Conservation (phyloP, 257 asterid genomes). For the Solanum etuberosum region DNA sequence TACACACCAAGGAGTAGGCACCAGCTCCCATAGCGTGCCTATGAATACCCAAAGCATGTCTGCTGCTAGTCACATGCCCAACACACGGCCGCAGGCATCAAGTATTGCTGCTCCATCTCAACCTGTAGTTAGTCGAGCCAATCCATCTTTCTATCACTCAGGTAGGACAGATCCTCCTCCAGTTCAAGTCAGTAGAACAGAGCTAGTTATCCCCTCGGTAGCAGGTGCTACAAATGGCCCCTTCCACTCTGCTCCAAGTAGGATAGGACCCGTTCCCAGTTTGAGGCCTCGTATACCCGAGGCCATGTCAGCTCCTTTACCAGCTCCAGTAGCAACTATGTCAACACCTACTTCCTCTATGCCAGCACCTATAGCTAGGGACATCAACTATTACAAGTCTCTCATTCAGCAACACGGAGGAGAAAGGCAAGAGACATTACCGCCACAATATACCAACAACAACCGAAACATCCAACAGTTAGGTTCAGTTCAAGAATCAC, state of each 20-base stretch:
- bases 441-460: slow-evolving; percentile 23
- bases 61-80: slow-evolving; percentile 12
- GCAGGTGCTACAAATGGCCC: slow-evolving; percentile 17
- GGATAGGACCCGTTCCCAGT: slow-evolving; percentile 19
- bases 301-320: slow-evolving; percentile 17
- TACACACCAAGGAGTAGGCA: slow-evolving; percentile 21
- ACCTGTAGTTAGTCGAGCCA: slow-evolving; percentile 11
- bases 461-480: slow-evolving; percentile 19
- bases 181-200: slow-evolving; percentile 19
- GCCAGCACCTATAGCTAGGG: slow-evolving; percentile 33
- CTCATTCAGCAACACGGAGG: slow-evolving; percentile 91
- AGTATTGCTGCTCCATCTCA: slow-evolving; percentile 12
- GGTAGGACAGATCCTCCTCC: slow-evolving; percentile 22
- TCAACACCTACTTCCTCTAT: slow-evolving; percentile 26
- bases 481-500: slow-evolving; percentile 16
- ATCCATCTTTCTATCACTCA: slow-evolving; percentile 13
- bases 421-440: slow-evolving; percentile 45
- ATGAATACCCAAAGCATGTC: slow-evolving; percentile 15
- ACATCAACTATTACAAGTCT: slow-evolving; percentile 64
- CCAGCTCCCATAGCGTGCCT: slow-evolving; percentile 12
- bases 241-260: slow-evolving; percentile 33
- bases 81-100: slow-evolving; percentile 3
- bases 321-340: slow-evolving; percentile 7
- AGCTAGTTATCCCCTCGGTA: slow-evolving; percentile 19
- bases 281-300: slow-evolving; percentile 25